Evolutionary conservation across 495 filamentous ascomycete species (phyloP).

Genomic region (Talaromyces ruber): DNA sequence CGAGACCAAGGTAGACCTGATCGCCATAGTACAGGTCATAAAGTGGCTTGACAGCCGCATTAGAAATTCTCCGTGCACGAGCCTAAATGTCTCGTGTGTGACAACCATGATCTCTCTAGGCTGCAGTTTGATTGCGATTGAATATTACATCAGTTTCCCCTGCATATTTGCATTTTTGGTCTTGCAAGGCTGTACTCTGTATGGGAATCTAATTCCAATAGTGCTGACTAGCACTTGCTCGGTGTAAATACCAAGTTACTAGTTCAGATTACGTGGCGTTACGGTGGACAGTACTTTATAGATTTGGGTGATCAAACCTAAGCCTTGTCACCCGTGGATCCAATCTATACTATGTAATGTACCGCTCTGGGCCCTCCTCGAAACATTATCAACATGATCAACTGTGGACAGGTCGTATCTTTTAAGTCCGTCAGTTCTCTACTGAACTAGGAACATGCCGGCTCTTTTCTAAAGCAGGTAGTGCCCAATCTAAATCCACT

Average conservation of each 20-base stretch:
- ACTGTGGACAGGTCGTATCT: too few species aligned
- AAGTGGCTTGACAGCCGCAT: not conserved
- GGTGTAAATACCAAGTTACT: not conserved
- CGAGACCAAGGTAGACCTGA: not conserved
- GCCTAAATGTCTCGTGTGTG: not conserved
- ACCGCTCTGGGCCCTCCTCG: too few species aligned
- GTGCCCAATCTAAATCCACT: conserved; percentile 14
- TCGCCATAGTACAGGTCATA: not conserved
- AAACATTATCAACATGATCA: too few species aligned
- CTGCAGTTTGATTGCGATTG: not conserved
- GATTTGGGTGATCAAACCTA: too few species aligned
- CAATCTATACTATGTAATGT: too few species aligned
- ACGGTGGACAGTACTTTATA: too few species aligned
- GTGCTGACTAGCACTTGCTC: too few species aligned
- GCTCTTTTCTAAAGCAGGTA: not conserved
- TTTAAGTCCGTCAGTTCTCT: not conserved
- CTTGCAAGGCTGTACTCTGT: not conserved
- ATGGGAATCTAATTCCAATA: not conserved
- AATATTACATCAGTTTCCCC: not conserved
- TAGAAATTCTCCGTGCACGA: not conserved
- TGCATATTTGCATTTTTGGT: not conserved
- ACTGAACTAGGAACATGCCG: not conserved
- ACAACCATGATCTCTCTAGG: not conserved
- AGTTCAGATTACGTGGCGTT: not conserved
- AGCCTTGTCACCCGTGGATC: too few species aligned